A percentile compares a stretch with the other conserved stretches of the same genome.
These are phyloP conservation scores for Orobanche coerulescens DNA, from an alignment of 257 asterid species.

Conservation along the genomic window DNA sequence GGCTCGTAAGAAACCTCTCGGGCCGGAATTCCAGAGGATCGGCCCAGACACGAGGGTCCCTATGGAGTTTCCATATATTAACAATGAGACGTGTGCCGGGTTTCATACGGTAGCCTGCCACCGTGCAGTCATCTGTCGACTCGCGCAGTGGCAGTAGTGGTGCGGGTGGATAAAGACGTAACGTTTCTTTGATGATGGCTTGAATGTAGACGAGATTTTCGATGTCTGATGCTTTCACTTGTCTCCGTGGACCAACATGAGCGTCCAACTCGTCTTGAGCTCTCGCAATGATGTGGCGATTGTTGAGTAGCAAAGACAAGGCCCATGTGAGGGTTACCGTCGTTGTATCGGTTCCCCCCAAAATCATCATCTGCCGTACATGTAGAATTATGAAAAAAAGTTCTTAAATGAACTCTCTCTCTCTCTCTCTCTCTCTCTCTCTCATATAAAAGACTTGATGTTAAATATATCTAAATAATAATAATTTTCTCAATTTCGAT, in stretches of 20 bases:
- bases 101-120: constrained; percentile 32
- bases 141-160: constrained; percentile 11
- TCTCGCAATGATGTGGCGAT: constrained; percentile 17
- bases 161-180: constrained; percentile 25
- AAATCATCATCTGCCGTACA: constrained; percentile 10
- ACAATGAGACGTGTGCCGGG: constrained; percentile 33
- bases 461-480: no score
- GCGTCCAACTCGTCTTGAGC: constrained; percentile 35
- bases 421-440: no score
- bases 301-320: constrained; percentile 27
- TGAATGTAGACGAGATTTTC: constrained; percentile 29
- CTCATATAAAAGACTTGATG: no score
- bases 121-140: constrained; percentile 23
- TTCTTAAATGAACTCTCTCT: no score
- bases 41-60: constrained; percentile 34
- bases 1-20: constrained; percentile 31
- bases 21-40: constrained; percentile 32
- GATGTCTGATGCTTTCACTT: constrained; percentile 28
- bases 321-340: constrained; percentile 34
- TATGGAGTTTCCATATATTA: constrained; percentile 34
- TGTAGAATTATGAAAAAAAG: no score
- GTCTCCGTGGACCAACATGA: constrained; percentile 26
- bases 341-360: constrained; percentile 34
- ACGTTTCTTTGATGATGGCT: constrained; percentile 38
- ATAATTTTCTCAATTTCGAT: no score